Evolutionary conservation across 2,329 filamentous ascomycete species (phyloP).

Genomic region (Colletotrichum zoysiae): DNA sequence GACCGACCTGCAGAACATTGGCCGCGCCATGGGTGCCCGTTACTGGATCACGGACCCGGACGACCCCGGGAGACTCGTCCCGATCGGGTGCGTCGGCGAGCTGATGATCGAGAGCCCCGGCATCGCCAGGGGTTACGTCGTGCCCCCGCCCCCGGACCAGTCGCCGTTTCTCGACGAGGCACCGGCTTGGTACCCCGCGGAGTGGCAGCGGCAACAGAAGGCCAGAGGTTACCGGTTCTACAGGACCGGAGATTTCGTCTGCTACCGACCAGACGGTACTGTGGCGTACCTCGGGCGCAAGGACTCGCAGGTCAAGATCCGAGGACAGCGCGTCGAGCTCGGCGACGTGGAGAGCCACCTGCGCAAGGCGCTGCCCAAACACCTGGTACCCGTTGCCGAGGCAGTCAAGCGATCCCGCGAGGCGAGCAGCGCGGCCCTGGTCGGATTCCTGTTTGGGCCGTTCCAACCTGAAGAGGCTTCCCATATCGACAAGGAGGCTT

Average conservation of each 20-base stretch:
- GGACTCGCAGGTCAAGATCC: conserved; percentile 45
- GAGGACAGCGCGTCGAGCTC: conserved; percentile 49
- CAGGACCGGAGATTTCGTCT: conserved; percentile 38
- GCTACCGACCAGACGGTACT: conserved; percentile 15
- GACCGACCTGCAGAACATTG: conserved; percentile 17
- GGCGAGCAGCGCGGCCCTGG: conserved; percentile 19
- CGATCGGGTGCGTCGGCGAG: conserved; percentile 22
- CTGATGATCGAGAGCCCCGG: conserved; percentile 18
- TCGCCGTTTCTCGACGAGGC: conserved; percentile 11
- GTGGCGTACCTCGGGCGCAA: conserved; percentile 41
- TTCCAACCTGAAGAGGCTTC: not conserved
- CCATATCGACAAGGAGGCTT: not conserved
- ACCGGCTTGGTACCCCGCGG: conserved; percentile 12
- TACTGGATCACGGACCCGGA: conserved; percentile 13
- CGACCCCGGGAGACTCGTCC: not conserved
- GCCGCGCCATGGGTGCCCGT: conserved; percentile 11
- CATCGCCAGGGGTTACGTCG: conserved; percentile 20
- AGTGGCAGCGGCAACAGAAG: not conserved
- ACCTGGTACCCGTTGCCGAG: conserved; percentile 17
- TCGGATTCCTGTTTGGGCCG: conserved; percentile 8
- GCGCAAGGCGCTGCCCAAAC: not conserved
- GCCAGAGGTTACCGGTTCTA: conserved; percentile 8
- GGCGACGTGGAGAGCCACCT: conserved; percentile 45
- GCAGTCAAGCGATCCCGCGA: conserved; percentile 13
- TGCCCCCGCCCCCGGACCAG: conserved; percentile 2